Base-by-base conservation (phyloP, 2,329 filamentous ascomycete species). In the Colletotrichum sp. region DNA sequence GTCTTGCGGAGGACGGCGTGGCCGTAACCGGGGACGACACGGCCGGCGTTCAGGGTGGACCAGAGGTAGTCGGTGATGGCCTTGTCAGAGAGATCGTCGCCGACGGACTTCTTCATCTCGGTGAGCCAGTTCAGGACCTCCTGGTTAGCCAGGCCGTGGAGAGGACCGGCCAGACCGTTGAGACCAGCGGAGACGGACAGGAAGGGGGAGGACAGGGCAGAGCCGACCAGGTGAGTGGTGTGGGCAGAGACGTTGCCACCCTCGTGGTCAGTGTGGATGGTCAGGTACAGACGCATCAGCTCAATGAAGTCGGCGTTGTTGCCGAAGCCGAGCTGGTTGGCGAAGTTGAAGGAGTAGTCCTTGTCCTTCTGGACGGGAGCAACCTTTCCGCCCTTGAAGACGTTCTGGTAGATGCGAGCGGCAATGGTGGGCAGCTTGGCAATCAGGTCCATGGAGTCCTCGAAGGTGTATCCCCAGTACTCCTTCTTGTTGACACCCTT, bases 381-480 rank as follows among this genome's bases (percentile, higher is more conserved):
- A 81, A 99, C 96, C 94, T 99, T 99, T 90, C 97, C 97, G 85
- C 98, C 97, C 93, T 99, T 98, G 95, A 98, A 99, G 87, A 99
- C 94, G 88, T 99, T 99, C 91, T 98, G 97, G 94, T 99, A 99
- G 92, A 99, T 99, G 90, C 96, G 95, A 79, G 97, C 91, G 79
- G 97, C 97, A 84, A 99, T 98, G 87, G 95, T 98, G 86, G 97
- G 97, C 82, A 99, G 95, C 94, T 99, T 99, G 85, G 97, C 97
- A 86, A 99, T 99, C 87, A 99, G 91, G 89, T 99, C 96, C 96
- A 99, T 99, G 78, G 96, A 97, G 90, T 99, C 97, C 93, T 99
- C 97, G 84, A 98, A 99, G 82, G 96, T 98, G 92, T 99, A 96
- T 88, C 94, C 93, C 97, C 97, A 99, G 95, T 99, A 99, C 83